Evolutionary conservation across 371 early-diverging fungal species (phyloP).

Genomic region (Apophysomyces sp.): DNA sequence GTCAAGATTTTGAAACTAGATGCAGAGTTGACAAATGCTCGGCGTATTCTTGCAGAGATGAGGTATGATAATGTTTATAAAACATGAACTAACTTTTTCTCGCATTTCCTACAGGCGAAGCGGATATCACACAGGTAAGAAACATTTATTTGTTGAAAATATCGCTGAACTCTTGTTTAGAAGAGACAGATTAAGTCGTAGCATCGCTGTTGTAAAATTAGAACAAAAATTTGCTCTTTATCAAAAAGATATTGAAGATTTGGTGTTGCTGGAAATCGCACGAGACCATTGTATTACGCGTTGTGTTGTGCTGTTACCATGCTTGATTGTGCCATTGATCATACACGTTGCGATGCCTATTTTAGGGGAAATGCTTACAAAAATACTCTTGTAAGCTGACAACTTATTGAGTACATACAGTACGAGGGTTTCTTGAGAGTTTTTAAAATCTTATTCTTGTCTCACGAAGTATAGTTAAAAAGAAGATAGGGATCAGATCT

Average conservation of each 20-base stretch:
- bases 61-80: slow-evolving; percentile 42
- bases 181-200: not conserved
- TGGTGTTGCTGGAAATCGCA: no score
- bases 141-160: not conserved
- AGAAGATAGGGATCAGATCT: no score
- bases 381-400: no score
- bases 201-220: not conserved
- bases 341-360: no score
- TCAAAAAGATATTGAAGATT: not conserved
- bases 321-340: no score
- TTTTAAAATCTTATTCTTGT: no score
- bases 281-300: no score
- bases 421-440: no score
- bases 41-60: slow-evolving; percentile 90
- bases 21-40: slow-evolving; percentile 84
- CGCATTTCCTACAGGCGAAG: slow-evolving; percentile 32
- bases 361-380: no score
- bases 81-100: not conserved
- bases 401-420: no score
- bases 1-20: slow-evolving; percentile 94
- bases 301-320: no score
- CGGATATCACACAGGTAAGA: slow-evolving; percentile 45
- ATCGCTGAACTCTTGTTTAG: not conserved
- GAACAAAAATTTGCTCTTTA: not conserved
- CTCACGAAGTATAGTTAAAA: no score